Evolutionary conservation across 345 rosid genomes (phyloP).

Genomic region (Citrus australasica): DNA sequence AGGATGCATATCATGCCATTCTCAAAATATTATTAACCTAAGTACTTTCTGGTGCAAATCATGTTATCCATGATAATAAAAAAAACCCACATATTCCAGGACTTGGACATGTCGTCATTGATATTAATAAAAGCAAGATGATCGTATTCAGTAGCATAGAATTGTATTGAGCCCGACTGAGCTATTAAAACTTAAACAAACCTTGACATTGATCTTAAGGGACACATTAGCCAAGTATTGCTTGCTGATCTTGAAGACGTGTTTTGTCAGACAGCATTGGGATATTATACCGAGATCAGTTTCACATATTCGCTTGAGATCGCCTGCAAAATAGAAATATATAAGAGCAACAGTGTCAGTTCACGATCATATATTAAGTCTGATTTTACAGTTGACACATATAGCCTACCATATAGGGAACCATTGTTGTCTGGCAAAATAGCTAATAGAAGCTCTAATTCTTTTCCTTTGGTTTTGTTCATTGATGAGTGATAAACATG

Average conservation of each 20-base stretch:
- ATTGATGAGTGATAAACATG: slow-evolving; percentile 77
- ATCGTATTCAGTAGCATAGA: neutral
- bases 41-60: neutral
- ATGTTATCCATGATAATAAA: neutral
- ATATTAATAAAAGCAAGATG: slow-evolving; percentile 2
- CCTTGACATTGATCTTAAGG: slow-evolving; percentile 97
- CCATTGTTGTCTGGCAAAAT: slow-evolving; percentile 98
- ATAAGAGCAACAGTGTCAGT: slow-evolving; percentile 4
- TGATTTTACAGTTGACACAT: neutral
- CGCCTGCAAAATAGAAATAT: slow-evolving; percentile 46
- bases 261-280: slow-evolving; percentile 95
- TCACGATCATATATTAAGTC: neutral
- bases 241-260: slow-evolving; percentile 96
- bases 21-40: neutral
- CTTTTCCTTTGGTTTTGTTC: slow-evolving; percentile 93
- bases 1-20: neutral
- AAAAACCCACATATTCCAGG: neutral
- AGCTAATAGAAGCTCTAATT: slow-evolving; percentile 83
- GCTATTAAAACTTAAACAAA: slow-evolving; percentile 18
- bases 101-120: neutral
- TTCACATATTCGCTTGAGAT: slow-evolving; percentile 95
- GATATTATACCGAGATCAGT: slow-evolving; percentile 96
- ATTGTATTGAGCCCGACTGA: neutral
- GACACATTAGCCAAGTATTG: slow-evolving; percentile 96
- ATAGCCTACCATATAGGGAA: slow-evolving; percentile 72